Evolutionary conservation across 139 green algal species (phyloP), one percentile per base, ranked within the genome.

Genomic region (Chlorella sorokiniana): DNA sequence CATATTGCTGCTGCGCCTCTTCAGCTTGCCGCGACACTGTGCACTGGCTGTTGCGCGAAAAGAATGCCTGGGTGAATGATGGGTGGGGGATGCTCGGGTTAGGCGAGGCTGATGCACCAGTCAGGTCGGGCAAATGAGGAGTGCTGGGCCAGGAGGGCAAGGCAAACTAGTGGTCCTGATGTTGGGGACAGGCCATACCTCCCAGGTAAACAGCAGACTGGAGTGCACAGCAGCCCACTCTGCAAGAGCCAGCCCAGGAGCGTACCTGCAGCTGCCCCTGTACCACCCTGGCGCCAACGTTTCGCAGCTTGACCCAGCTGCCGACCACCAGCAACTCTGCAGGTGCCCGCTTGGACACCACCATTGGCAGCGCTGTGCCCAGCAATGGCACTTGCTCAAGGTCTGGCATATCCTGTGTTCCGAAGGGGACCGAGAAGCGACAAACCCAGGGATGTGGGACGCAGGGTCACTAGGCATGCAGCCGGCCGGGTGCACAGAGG

Each of bases 281-380:
- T 20, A 87, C 71, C 33, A 86, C 76, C 25, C 79, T 76, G 4
- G 80, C 74, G 11, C 74, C 69, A 38, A 86, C 44, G 81, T 91
- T 91, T 40, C 85, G 77, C n/a, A 91, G 51, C 59, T 89, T 89
- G 8, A 90, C 68, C 85, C 85, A 90, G 25, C n/a, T 40, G 51
- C 85, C 85, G 38, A 65, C 67, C 3, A 27, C 3, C 2, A 68
- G 86, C 20, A 25, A 38, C 45, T 65, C 42, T 27, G 48, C 45
- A 35, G 23, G 23, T 23, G 41, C 27, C 63, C 40, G 41, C 18
- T 48, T 69, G 37, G 44, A 33, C 22, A 89, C 45, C 23, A 90
- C 44, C 37, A 91, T 35, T 11, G 87, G 87, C 54, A 91, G 51
- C 3, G 70, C 54, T 27, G 85, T 91, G 11, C 87, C 87, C 31